phyloP scores from a whole-genome alignment of 768 basidiomycete species.

The Suillus placidus region DNA sequence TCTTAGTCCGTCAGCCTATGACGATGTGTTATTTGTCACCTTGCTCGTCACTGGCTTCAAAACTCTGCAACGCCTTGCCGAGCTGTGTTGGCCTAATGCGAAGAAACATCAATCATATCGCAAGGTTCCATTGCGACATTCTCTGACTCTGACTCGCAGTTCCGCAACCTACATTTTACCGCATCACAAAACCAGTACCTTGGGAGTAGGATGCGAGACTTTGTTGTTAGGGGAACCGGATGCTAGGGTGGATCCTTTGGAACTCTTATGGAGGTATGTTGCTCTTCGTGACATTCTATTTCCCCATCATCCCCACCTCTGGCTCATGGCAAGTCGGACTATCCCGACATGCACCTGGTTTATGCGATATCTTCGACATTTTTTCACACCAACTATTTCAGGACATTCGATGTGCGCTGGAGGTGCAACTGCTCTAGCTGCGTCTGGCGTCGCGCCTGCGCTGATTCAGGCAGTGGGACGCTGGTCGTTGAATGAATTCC shows the following conservation, averaged over 20 bases:
- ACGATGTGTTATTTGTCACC: slow-evolving; percentile 33
- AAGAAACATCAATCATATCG: slow-evolving; percentile 1
- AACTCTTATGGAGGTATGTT: slow-evolving; percentile 27
- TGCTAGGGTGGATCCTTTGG: slow-evolving; percentile 12
- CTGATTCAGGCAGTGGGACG: slow-evolving; percentile 20
- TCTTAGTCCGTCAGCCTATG: neutral
- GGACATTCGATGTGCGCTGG: slow-evolving; percentile 40
- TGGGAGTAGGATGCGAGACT: slow-evolving; percentile 22
- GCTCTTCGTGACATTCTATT: slow-evolving; percentile 26
- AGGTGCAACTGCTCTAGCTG: slow-evolving; percentile 22
- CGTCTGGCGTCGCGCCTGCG: slow-evolving; percentile 13
- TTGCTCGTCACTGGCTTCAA: slow-evolving; percentile 29
- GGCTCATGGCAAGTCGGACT: slow-evolving; percentile 31
- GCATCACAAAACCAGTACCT: slow-evolving; percentile 41
- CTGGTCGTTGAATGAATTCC: slow-evolving; percentile 23
- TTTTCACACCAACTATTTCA: slow-evolving; percentile 27
- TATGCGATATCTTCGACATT: slow-evolving; percentile 24
- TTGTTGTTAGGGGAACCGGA: neutral
- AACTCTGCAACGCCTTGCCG: slow-evolving; percentile 31
- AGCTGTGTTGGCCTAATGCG: slow-evolving; percentile 32
- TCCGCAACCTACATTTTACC: slow-evolving; percentile 32
- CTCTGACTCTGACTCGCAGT: slow-evolving; percentile 7
- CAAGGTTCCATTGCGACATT: slow-evolving; percentile 22
- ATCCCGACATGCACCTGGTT: slow-evolving; percentile 42
- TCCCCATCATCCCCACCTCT: slow-evolving; percentile 35